Base-by-base conservation (phyloP, 768 basidiomycete species). In the Chiua virens region DNA sequence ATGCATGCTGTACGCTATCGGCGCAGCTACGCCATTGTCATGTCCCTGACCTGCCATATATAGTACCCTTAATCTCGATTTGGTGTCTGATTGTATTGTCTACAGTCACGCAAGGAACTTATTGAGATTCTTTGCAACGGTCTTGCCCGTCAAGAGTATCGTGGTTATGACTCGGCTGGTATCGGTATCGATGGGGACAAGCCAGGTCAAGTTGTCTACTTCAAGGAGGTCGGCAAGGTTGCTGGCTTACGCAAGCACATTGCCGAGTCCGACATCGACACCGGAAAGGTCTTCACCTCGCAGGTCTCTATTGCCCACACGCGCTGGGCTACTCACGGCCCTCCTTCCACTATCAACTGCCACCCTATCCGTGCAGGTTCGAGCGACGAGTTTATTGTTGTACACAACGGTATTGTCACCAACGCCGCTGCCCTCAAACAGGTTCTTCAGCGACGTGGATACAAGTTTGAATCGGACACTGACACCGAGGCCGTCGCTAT, bases 361-460 rank as follows among this genome's bases (percentile, higher is more conserved):
- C 97, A 99, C 71, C 97, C 97, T 47, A 83, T 97, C 62, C 86
- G 86, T 62, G 90, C 89, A 15, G 93, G 96, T 63, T 74, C 81
- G 22, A 77, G 70, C 48, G 76, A 80, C 53, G 94, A 98, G 64
- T 98, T 99, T 75, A 83, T 86, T 52, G 74, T 98, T 60, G 95
- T 99, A 23, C 97, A 99, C 81, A 98, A 99, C 62, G 97, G 97
- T 65, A 98, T 98, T 67, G 95, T 98, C 65, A 99, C 96, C 71
- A 98, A 97, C 77, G 85, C 81, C 60, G 76, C 75, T 13, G 95
- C 94, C 59, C 86, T 99, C 62, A 82, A 89, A 54, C 83, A 89
- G 58, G 93, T 99, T 47, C 81, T 99, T 50, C 89, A 95, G 72
- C 98, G 98, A 74, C 84, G 94, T 49, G 97, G 97, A 14, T 98